Evolutionary conservation across 805 yeast genomes (phyloP), one percentile per base, ranked within the genome.

Genomic region (Starmerella riodocensis): DNA sequence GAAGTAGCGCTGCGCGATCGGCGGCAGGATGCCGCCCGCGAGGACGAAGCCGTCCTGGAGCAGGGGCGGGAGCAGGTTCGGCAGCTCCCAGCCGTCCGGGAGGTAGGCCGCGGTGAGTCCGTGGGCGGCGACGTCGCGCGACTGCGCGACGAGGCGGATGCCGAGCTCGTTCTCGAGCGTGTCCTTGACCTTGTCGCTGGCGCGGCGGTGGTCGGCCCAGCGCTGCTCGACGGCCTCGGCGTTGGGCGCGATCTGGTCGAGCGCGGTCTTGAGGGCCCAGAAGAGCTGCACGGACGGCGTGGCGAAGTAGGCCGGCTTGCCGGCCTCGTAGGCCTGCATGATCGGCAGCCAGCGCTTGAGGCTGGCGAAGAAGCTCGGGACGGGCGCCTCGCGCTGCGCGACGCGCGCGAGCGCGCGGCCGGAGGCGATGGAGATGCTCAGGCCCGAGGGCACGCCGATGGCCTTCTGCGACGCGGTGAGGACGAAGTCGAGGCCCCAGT

Each of bases 401-500:
- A 74, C 58, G 1, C 82, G 78, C 53, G 70, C 72, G 26, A 85
- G 62, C 11, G 94, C 94, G 52, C 94, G 73, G 40, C 66, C 73
- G 20, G 91, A 76, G 16, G 84, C 75, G 57, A 73, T 71, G 26
- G 80, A 74, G 52, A 88, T 71, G 14, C 88, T 75, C 50, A 88
- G 69, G 14, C 98, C 98, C 6, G 95, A 76, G 38, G 97, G 96
- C 22, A 79, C 91, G 39, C 95, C 95, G 51, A 88, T 65, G 22
- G 94, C 97, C 67, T 88, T 88, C 60, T 86, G 97, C 17, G 96
- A 84, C 2, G 94, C 97, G 34, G 94, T 79, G 47, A 88, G 67
- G 30, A 73, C 93, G 51, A 69, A 83, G 63, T 88, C 98, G 39
- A 88, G 61, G 4, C 82, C 85, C 96, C 97, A 88, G 16, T 68